Evolutionary conservation across 2,329 filamentous ascomycete species (phyloP).

Genomic region (Rhytidhysteron rufulum): DNA sequence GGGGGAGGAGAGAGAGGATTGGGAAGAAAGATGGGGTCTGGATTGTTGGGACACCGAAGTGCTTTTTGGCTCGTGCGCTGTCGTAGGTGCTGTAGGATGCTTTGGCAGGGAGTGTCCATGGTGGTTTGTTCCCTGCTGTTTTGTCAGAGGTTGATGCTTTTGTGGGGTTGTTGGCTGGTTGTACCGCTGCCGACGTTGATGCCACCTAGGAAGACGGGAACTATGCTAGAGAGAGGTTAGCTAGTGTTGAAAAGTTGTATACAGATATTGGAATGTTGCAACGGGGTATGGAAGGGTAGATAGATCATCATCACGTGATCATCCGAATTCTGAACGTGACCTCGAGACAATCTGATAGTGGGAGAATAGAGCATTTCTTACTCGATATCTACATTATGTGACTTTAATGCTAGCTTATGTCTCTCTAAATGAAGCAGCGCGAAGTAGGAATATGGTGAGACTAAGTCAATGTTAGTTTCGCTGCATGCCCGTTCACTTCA

Average conservation of each 20-base stretch:
- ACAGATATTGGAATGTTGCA: not conserved
- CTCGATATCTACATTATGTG: constrained; percentile 63
- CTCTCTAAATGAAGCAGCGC: constrained; percentile 56
- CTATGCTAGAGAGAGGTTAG: constrained; percentile 47
- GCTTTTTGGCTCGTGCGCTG: constrained; percentile 45
- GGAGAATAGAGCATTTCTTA: constrained; percentile 40
- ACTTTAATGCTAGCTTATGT: constrained; percentile 52
- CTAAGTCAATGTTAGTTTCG: constrained; percentile 39
- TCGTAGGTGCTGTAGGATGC: constrained; percentile 55
- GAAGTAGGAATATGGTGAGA: constrained; percentile 57
- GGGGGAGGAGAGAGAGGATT: constrained; percentile 55
- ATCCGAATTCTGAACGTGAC: not conserved
- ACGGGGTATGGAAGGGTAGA: not conserved
- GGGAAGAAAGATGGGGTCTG: constrained; percentile 50
- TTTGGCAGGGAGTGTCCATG: constrained; percentile 69
- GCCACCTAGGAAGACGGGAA: constrained; percentile 64
- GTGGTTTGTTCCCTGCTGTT: constrained; percentile 65
- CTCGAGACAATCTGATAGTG: not conserved
- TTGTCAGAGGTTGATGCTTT: too few species aligned
- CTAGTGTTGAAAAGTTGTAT: not conserved
- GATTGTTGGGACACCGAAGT: constrained; percentile 46
- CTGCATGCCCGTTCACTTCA: constrained; percentile 5
- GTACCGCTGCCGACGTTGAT: constrained; percentile 42
- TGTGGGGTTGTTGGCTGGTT: constrained; percentile 5
- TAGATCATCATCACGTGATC: not conserved